Conservation (phyloP, 2,329 filamentous ascomycete genomes). For the Cryphonectria nitschkei region DNA sequence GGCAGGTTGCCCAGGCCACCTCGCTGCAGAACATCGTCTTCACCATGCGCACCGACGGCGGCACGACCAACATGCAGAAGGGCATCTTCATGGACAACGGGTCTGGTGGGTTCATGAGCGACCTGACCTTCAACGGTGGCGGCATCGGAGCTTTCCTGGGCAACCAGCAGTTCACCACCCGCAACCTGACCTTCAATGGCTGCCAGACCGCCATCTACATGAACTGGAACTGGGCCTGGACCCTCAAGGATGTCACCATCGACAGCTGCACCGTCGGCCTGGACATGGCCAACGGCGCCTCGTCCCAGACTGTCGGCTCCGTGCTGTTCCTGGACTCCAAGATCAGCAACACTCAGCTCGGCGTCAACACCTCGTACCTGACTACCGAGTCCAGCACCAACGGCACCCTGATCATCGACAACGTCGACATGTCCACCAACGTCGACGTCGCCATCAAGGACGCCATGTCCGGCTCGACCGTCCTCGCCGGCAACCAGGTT, state of each 20-base stretch:
- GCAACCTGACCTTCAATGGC: constrained; percentile 80
- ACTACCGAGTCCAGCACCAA: constrained; percentile 67
- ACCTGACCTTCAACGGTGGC: constrained; percentile 83
- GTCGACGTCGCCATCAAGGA: constrained; percentile 69
- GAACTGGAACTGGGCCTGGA: constrained; percentile 93
- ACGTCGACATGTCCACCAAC: constrained; percentile 77
- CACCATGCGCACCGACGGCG: constrained; percentile 72
- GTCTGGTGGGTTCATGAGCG: constrained; percentile 81
- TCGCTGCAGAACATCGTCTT: constrained; percentile 81
- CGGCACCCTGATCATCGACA: constrained; percentile 83
- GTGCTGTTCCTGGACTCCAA: constrained; percentile 81
- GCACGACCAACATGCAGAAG: constrained; percentile 68
- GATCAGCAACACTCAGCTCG: constrained; percentile 75
- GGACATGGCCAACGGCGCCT: constrained; percentile 71
- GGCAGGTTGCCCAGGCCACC: constrained; percentile 84
- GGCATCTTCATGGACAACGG: constrained; percentile 87
- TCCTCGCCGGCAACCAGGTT: constrained; percentile 72
- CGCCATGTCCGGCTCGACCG: constrained; percentile 55
- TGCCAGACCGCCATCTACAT: constrained; percentile 84
- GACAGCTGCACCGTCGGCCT: constrained; percentile 76
- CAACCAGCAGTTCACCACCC: constrained; percentile 85
- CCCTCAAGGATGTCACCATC: constrained; percentile 75
- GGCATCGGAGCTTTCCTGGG: constrained; percentile 78
- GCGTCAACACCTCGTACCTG: constrained; percentile 76
- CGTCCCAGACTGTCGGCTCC: constrained; percentile 80